Evolutionary conservation across 2,329 filamentous ascomycete species (phyloP).

Genomic region (Albophoma yamanashiensis): DNA sequence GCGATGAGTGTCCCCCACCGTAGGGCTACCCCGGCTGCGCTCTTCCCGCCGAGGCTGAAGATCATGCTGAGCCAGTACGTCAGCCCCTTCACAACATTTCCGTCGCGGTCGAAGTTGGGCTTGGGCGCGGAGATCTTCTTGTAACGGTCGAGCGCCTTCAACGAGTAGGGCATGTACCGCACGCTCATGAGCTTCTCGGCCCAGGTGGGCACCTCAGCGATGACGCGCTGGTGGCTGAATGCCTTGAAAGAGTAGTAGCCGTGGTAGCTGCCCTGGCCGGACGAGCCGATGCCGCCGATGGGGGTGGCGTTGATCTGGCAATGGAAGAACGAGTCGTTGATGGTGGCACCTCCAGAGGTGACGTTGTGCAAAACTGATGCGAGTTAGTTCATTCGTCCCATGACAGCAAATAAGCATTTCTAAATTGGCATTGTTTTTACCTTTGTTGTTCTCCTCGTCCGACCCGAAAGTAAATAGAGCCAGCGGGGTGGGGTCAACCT

Average conservation of each 20-base stretch:
- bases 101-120: constrained; percentile 53
- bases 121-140: constrained; percentile 29
- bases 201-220: constrained; percentile 26
- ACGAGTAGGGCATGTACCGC: constrained; percentile 55
- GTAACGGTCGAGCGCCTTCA: constrained; percentile 32
- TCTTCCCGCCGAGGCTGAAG: constrained; percentile 38
- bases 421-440: constrained; percentile 34
- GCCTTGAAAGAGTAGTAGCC: constrained; percentile 35
- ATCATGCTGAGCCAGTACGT: constrained; percentile 44
- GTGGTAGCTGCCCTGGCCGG: constrained; percentile 37
- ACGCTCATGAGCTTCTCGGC: constrained; percentile 45
- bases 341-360: constrained; percentile 37
- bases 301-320: constrained; percentile 28
- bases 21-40: constrained; percentile 36
- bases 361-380: constrained; percentile 25
- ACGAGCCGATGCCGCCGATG: constrained; percentile 38
- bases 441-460: constrained; percentile 64
- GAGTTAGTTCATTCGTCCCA: constrained; percentile 11
- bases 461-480: constrained; percentile 78
- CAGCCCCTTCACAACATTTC: constrained; percentile 37
- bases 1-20: constrained; percentile 37
- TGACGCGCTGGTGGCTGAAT: constrained; percentile 28
- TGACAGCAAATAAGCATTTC: background rate
- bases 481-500: constrained; percentile 73
- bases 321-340: constrained; percentile 38